Evolutionary conservation across 202 grass and related monocot genomes (phyloP), one percentile per base, ranked within the genome.

Genomic region (Setaria italica): DNA sequence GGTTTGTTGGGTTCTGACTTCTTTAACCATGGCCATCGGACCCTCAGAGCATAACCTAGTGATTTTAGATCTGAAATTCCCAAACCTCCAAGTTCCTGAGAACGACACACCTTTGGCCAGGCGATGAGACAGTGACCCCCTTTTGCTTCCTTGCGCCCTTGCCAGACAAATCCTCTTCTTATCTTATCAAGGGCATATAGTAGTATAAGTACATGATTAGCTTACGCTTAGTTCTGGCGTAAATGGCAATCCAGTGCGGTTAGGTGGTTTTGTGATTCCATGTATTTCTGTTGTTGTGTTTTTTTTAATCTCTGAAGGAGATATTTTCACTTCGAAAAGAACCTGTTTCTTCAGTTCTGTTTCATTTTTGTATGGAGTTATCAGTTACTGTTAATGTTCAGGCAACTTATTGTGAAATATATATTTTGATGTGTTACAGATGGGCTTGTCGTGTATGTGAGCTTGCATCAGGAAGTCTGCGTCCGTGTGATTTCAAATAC

Each of bases 401-500:
- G 1, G 20, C 17, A 80, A 32, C 2, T 77, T 42, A 62, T 41
- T 41, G 39, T 78, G 72, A 79, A 19, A 37, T 49, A 29, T 72
- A 70, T 49, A 56, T 72, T 84, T 80, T 68, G 14, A 74, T 64
- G 9, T 76, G 21, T 79, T 71, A 45, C 74, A 98, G 93, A 82
- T 95, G 89, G 95, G 70, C 78, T 66, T 98, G 78, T 85, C 92
- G 91, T 67, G 65, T 95, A 68, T 95, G 91, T 13, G 85, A 89
- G 16, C 58, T 94, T 82, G 65, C 85, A 83, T 90, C 89, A 84
- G 87, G 83, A 80, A 84, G 74, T 86, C 77, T 95, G 77, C 86
- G 81, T 30, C 95, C 91, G 14, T 95, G 92, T 79, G 95, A 98
- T 71, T 92, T 95, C 65, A 98, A 92, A 85, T 59, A 84, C 76